These are phyloP conservation scores for Golovinomyces cichoracearum DNA, from an alignment of 2,329 filamentous ascomycete genomes.

Conservation along the genomic window DNA sequence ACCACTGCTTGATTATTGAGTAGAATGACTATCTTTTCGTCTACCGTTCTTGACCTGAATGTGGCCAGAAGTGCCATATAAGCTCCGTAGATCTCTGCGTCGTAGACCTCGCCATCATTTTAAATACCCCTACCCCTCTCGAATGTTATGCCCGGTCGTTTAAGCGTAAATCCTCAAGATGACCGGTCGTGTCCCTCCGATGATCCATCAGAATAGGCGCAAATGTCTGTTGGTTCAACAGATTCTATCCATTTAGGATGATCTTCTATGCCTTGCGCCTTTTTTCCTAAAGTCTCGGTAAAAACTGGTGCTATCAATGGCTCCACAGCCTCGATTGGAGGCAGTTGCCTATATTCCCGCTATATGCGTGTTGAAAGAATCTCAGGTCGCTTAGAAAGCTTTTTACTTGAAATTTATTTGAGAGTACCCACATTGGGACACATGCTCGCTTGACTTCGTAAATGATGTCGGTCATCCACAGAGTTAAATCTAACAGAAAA, in stretches of 20 bases:
- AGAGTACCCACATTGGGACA: neutral
- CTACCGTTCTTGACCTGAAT: neutral
- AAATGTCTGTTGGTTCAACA: neutral
- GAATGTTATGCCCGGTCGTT: neutral
- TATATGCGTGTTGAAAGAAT: neutral
- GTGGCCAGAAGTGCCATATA: neutral
- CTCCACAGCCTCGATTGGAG: neutral
- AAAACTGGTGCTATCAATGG: too few species aligned
- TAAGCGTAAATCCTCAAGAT: neutral
- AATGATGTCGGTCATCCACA: neutral
- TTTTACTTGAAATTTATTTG: too few species aligned
- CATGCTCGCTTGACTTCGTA: neutral
- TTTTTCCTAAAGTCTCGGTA: neutral
- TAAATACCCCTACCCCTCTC: neutral
- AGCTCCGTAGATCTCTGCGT: neutral
- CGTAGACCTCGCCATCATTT: neutral
- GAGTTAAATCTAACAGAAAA: neutral
- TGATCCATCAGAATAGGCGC: neutral
- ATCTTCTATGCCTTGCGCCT: neutral
- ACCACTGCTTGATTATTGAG: neutral
- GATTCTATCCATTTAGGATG: too few species aligned
- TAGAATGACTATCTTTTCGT: neutral
- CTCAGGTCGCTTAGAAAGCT: neutral
- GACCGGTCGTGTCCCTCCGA: neutral
- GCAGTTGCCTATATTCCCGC: neutral